phyloP scores from a whole-genome alignment of 192 early-diverging fungal species.

The Coemansia sp. region DNA sequence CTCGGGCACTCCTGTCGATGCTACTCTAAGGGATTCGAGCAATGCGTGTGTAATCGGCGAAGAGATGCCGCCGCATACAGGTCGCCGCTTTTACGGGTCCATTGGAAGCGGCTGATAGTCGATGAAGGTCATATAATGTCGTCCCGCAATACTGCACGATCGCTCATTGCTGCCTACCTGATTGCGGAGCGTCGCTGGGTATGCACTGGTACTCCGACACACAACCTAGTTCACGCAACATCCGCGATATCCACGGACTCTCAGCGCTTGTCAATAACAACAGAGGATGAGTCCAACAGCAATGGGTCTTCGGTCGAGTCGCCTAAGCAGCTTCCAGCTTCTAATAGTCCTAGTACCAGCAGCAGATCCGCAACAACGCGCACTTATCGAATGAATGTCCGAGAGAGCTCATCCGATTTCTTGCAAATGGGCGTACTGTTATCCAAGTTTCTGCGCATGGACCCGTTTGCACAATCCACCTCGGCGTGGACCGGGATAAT shows the following conservation, averaged over 20 bases:
- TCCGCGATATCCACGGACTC: constrained; percentile 17
- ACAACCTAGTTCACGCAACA: constrained; percentile 61
- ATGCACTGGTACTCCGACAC: constrained; percentile 71
- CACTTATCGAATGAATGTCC: constrained; percentile 11
- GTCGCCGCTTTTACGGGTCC: constrained; percentile 70
- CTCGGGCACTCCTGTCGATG: constrained; percentile 44
- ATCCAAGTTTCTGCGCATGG: constrained; percentile 60
- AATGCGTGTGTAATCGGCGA: constrained; percentile 15
- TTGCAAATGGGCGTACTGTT: constrained; percentile 62
- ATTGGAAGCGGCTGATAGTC: constrained; percentile 79
- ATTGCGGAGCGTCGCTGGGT: constrained; percentile 66
- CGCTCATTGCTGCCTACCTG: constrained; percentile 59
- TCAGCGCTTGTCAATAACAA: not conserved
- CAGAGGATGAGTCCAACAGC: not conserved
- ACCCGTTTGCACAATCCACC: constrained; percentile 59
- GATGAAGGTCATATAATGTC: constrained; percentile 83
- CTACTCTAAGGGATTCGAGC: constrained; percentile 20
- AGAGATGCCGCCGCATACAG: constrained; percentile 25
- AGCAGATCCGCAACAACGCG: not conserved
- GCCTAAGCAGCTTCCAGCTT: no score
- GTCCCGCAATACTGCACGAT: constrained; percentile 45
- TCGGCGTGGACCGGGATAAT: constrained; percentile 55
- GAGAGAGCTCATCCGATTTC: constrained; percentile 40
- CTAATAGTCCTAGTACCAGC: not conserved
- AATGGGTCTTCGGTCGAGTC: not conserved